These are phyloP conservation scores for Smallanthus sonchifolius DNA, from an alignment of 129 eudicot genomes.

Conservation along the genomic window DNA sequence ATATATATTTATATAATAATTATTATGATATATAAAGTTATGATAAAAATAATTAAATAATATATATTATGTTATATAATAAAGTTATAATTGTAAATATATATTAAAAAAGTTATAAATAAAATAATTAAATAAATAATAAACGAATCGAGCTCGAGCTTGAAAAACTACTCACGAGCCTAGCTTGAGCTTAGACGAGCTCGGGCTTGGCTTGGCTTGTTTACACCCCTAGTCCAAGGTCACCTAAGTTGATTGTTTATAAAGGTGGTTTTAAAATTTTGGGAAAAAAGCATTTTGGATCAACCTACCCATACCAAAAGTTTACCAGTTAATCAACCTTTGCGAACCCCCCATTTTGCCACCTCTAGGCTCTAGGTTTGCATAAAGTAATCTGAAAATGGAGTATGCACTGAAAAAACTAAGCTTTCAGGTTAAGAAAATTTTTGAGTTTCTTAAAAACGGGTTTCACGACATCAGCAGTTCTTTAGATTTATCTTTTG, in stretches of 20 bases:
- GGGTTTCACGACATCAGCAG: slow-evolving; percentile 83
- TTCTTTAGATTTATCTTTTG: slow-evolving; percentile 79
- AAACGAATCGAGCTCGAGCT: too few species aligned
- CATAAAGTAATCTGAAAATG: slow-evolving; percentile 11
- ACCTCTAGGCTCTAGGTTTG: background rate
- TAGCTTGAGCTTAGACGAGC: too few species aligned
- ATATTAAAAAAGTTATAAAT: too few species aligned
- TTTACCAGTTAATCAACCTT: background rate
- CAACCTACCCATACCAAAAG: background rate
- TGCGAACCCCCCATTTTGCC: background rate
- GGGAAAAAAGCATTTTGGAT: background rate
- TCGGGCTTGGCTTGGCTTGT: too few species aligned
- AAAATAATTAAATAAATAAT: too few species aligned
- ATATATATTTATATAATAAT: too few species aligned
- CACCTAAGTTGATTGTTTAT: background rate
- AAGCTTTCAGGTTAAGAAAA: slow-evolving; percentile 74
- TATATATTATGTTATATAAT: too few species aligned
- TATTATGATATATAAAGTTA: too few species aligned
- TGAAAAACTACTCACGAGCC: too few species aligned
- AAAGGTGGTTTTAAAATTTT: background rate
- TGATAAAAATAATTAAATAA: too few species aligned
- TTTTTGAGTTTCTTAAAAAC: slow-evolving; percentile 80
- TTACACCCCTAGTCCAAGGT: too few species aligned
- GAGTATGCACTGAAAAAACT: slow-evolving; percentile 19
- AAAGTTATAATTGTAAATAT: too few species aligned